Conservation (phyloP, 306 rosid genomes). For the Sindora glabra region DNA sequence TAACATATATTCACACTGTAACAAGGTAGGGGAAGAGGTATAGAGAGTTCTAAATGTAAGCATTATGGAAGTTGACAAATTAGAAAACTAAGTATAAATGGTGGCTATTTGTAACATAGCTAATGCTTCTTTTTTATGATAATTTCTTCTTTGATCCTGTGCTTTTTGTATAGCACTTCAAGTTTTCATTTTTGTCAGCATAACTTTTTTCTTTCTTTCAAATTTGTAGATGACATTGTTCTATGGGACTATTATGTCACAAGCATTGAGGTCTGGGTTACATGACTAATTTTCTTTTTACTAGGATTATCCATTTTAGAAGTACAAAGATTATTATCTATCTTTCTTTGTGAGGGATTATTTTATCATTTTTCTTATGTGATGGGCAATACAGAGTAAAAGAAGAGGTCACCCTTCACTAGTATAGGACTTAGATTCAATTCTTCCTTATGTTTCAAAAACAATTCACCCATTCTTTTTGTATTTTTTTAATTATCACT, state of each 20-base stretch:
- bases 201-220: conserved; percentile 23
- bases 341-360: conserved; percentile 10
- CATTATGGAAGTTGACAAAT: neutral
- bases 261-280: conserved; percentile 58
- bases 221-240: conserved; percentile 63
- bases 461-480: conserved; percentile 58
- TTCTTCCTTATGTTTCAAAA: conserved; percentile 59
- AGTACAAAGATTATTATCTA: neutral
- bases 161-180: neutral
- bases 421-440: conserved; percentile 85
- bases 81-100: neutral
- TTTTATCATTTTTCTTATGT: conserved; percentile 13
- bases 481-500: conserved; percentile 50
- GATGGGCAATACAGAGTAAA: conserved; percentile 42
- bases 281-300: neutral
- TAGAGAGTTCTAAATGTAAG: neutral
- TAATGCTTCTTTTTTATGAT: neutral
- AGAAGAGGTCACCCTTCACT: conserved; percentile 33
- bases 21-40: neutral
- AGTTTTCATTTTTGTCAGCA: neutral
- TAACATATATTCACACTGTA: neutral
- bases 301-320: conserved; percentile 6
- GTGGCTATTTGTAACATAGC: neutral
- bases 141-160: neutral
- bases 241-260: conserved; percentile 91